Evolutionary conservation across 139 green algal genomes (phyloP).

Genomic region (Micractinium conductrix): DNA sequence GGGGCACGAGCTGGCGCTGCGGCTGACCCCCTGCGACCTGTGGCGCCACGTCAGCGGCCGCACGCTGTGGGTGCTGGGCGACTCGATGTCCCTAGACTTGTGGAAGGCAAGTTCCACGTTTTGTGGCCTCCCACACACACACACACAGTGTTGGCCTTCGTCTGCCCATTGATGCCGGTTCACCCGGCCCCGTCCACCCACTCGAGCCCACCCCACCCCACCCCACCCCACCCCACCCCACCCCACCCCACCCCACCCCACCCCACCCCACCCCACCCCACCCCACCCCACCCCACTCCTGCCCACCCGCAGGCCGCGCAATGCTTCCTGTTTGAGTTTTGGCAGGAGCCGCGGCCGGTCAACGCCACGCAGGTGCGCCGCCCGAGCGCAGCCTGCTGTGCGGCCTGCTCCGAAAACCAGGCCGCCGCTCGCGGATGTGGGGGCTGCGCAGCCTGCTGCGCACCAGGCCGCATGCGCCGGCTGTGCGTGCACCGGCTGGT

Average conservation of each 20-base stretch:
- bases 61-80: constrained; percentile 38
- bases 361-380: background rate
- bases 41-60: constrained; percentile 29
- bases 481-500: no score
- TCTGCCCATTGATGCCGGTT: background rate
- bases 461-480: no score
- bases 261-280: no score
- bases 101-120: background rate
- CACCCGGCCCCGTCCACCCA: no score
- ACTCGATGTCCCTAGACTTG: background rate
- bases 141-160: background rate
- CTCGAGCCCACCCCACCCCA: no score
- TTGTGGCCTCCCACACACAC: no score
- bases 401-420: no score
- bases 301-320: background rate
- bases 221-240: no score
- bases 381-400: background rate
- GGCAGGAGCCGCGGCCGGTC: background rate
- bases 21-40: constrained; percentile 35
- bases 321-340: constrained; percentile 26
- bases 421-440: no score
- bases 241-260: no score
- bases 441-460: no score
- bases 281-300: background rate
- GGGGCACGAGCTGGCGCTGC: constrained; percentile 9